Base-by-base conservation (phyloP, 75 land plant species). In the Pinus albicaulis region DNA sequence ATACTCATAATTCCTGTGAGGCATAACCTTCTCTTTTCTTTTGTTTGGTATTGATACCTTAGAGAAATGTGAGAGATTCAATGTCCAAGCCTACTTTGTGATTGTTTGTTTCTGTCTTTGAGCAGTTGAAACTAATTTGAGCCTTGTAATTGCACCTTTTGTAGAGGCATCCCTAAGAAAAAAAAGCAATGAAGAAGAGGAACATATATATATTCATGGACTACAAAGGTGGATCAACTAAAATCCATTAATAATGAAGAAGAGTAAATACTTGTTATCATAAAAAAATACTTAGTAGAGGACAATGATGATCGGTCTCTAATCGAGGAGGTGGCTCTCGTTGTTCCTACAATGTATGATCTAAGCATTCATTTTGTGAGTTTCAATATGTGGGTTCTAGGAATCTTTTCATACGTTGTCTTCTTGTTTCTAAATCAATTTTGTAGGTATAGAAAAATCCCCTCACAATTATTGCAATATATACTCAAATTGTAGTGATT, bases 391-490 rank as follows among this genome's bases (percentile, higher is more conserved):
- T 90, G 93, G 88, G 78, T 84, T 4, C 80, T 95, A 3, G 95
- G 98, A 8, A 52, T 90, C 16, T 34, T 83, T 5, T 89, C 98
- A 4, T 92, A 93, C 74, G 79, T 78, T 1, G 71, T 88, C 11
- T 83, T 93, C 57, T 86, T 93, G 1, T 89, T 93, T 75, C 89
- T 90, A 66, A 93, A 90, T 80, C 93, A 91, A 78, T 93, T 93
- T 84, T 93, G 90, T 72, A 80, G 82, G 82, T 90, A 91, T 82
- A 75, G 95, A 23, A 88, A 28, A 91, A 93, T 86, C 90, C 90
- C 22, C 83, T 91, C 28, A 75, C 83, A 34, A 81, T 91, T 76
- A 73, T 85, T n/a, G 71, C 85, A 41, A 81, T 88, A 64, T 84
- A 89, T 5, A 91, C 89, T 3, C 93, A 88, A 72, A 82, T 91